Conservation (phyloP, 768 basidiomycete genomes). For the Kondoa malvinella region DNA sequence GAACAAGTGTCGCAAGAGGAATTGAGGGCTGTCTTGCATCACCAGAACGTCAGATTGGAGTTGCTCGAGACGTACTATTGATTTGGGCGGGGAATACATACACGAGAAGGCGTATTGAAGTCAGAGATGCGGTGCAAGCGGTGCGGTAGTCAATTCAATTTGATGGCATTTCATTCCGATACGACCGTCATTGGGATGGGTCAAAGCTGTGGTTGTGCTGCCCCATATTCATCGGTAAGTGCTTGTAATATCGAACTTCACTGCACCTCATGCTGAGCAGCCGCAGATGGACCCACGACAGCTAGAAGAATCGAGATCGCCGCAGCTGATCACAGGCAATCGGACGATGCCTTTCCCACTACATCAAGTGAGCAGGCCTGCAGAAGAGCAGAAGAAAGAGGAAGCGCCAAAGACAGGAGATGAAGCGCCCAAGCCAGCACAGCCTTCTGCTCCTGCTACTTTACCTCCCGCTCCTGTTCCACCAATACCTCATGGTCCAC, state of each 20-base stretch:
- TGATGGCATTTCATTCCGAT: not conserved
- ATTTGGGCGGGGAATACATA: no score
- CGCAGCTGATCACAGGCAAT: no score
- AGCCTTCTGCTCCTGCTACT: not conserved
- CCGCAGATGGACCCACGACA: no score
- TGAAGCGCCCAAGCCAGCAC: not conserved
- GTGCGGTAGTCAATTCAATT: not conserved
- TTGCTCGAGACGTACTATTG: not conserved
- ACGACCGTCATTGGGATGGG: not conserved
- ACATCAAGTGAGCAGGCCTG: no score
- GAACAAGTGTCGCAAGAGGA: not conserved
- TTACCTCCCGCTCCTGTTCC: not conserved
- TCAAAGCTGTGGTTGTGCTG: not conserved
- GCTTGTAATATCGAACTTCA: no score
- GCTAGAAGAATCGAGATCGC: no score
- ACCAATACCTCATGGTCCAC: not conserved
- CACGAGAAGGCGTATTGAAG: no score
- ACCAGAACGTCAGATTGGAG: not conserved
- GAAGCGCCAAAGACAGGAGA: not conserved
- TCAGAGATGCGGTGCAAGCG: not conserved
- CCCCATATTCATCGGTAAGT: no score
- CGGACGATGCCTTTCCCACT: no score
- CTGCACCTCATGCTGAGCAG: no score
- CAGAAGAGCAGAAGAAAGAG: not conserved
- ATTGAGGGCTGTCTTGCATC: not conserved